Evolutionary conservation across 2,329 filamentous ascomycete genomes (phyloP).

Genomic region (Aspergillus ruber): DNA sequence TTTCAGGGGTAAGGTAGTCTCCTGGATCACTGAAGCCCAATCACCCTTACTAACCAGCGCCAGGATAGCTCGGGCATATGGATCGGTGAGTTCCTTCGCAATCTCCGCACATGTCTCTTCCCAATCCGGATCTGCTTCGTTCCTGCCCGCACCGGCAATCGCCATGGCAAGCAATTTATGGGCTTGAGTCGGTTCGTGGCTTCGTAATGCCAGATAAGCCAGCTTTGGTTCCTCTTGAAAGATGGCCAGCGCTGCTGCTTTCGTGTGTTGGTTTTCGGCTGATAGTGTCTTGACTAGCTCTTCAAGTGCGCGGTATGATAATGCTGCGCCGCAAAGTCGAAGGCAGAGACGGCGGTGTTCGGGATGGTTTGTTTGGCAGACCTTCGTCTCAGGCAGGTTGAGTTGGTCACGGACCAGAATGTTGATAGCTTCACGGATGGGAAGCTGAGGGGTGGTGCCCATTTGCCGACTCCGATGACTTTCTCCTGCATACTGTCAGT

Average conservation of each 20-base stretch:
- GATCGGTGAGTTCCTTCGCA: conserved; percentile 55
- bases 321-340: conserved; percentile 53
- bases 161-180: conserved; percentile 52
- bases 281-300: conserved; percentile 47
- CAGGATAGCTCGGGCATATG: conserved; percentile 56
- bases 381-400: conserved; percentile 46
- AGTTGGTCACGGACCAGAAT: conserved; percentile 45
- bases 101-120: conserved; percentile 57
- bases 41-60: conserved; percentile 54
- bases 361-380: conserved; percentile 46
- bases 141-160: conserved; percentile 40
- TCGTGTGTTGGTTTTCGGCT: conserved; percentile 50
- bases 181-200: conserved; percentile 48
- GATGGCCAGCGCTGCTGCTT: conserved; percentile 57
- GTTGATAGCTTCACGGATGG: conserved; percentile 35
- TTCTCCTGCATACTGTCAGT: conserved; percentile 17
- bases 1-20: conserved; percentile 52
- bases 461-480: conserved; percentile 27
- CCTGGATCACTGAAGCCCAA: conserved; percentile 54
- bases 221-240: conserved; percentile 55
- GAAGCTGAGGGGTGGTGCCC: conserved; percentile 14
- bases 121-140: conserved; percentile 50
- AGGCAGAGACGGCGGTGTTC: conserved; percentile 56
- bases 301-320: conserved; percentile 46
- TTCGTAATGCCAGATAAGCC: conserved; percentile 51